Base-by-base conservation (phyloP, 129 eudicot species). In the Glebionis coronaria region DNA sequence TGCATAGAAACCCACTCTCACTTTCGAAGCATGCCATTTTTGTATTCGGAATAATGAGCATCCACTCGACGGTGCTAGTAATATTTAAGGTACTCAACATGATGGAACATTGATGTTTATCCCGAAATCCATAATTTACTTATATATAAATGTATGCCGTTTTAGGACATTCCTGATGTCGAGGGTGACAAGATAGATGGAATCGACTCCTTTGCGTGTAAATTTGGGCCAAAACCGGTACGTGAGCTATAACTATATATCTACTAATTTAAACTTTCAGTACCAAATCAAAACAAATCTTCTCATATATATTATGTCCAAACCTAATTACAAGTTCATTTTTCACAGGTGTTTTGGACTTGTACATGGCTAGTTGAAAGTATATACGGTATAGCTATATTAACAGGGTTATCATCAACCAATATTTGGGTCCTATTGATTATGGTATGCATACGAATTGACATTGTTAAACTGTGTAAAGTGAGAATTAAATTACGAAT, bases 181-280 rank as follows among this genome's bases (percentile, higher is more conserved):
- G 80, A 75, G 47, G 80, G 80, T 31, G 80, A 75, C 49, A 75
- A 68, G 64, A 40, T 75, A 6, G 60, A 75, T 16, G 80, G 80
- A 13, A 75, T 75, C 12, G 60, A 60, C 57, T 75, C 80, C 9
- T n/a, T 75, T 12, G 80, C 80, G n/a, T 67, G 29, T 9, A 65
- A 57, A 65, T 14, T 74, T 9, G 78, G 78, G 31, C 60, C 65
- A 45, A 65, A 74, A 65, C 66, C 3, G 66, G 78, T 73, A 4
- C 8, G 38, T 8, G 5, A 28, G 72, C 56, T 59, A 2, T 27
- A 55, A 44, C 56, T 5, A 31, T 4, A 31, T 0, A 31, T 31
- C 23, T 29, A 11, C 19, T 5, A 63, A 40, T 3, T 29, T 4
- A 4, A 13, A 27, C 31, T 63, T 55, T 35, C 25, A 20, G 56